A percentile compares a stretch with the other conserved stretches of the same genome.
Evolutionary conservation across 352 stramenopile species (phyloP).

Genomic region (Phytophthora fragariaefolia): DNA sequence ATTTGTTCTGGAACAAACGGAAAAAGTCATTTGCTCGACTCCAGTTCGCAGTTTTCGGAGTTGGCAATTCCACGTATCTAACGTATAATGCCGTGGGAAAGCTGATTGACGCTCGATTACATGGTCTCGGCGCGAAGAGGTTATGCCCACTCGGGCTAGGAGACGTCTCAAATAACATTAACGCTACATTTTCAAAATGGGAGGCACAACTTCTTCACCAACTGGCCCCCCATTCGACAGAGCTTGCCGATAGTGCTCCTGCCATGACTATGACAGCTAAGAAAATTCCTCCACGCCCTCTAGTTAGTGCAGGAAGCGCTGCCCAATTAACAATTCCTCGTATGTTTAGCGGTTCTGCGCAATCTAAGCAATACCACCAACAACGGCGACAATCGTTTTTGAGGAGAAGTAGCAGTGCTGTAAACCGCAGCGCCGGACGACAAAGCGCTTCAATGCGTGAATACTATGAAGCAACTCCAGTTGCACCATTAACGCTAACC

Average conservation of each 20-base stretch:
- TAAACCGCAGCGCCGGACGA: not conserved
- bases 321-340: constrained; percentile 6
- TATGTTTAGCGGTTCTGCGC: constrained; percentile 1
- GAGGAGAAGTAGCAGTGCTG: constrained; percentile 1
- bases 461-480: not conserved
- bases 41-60: constrained; percentile 94
- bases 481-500: constrained; percentile 3
- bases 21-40: constrained; percentile 50
- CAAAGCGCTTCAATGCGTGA: not conserved
- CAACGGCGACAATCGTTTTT: constrained; percentile 1
- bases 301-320: constrained; percentile 3
- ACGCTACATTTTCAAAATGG: constrained; percentile 71
- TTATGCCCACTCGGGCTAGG: constrained; percentile 84
- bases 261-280: not conserved
- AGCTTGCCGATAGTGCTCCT: not conserved
- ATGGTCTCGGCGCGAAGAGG: constrained; percentile 70
- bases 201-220: constrained; percentile 46
- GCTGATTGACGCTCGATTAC: constrained; percentile 85
- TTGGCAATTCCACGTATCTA: constrained; percentile 95
- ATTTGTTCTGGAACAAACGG: constrained; percentile 8
- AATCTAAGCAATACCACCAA: not conserved
- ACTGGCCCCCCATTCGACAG: not conserved
- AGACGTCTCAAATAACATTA: constrained; percentile 91
- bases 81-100: constrained; percentile 96
- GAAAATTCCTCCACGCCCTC: not conserved